A percentile compares a stretch with the other conserved stretches of the same genome.
These are phyloP conservation scores for Plantago elongata DNA, from an alignment of 257 asterid genomes.

Conservation along the genomic window DNA sequence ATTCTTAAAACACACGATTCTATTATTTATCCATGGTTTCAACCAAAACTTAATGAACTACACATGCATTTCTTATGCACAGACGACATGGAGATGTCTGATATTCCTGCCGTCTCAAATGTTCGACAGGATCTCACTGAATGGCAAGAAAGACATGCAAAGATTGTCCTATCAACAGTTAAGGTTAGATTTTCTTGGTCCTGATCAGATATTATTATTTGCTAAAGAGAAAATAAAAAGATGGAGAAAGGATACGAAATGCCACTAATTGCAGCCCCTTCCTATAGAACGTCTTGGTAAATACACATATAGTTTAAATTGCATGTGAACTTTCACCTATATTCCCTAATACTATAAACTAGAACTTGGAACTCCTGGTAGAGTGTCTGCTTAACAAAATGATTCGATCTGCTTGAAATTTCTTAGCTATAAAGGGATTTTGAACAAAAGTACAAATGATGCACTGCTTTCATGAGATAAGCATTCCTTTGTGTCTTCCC, in stretches of 20 bases:
- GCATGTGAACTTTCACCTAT: not conserved
- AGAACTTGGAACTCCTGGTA: too few species aligned
- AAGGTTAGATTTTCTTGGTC: slow-evolving; percentile 46
- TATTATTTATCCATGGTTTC: slow-evolving; percentile 14
- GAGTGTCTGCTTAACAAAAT: too few species aligned
- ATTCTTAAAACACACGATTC: slow-evolving; percentile 10
- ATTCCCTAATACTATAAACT: too few species aligned
- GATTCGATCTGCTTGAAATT: too few species aligned
- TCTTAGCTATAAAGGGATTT: too few species aligned
- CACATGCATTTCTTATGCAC: slow-evolving; percentile 29
- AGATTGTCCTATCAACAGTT: slow-evolving; percentile 74
- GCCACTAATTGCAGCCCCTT: not conserved
- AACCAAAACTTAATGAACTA: slow-evolving; percentile 13
- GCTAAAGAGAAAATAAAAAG: slow-evolving; percentile 4
- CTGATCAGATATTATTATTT: not conserved
- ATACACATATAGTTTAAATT: not conserved
- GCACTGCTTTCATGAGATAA: too few species aligned
- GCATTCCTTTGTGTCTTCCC: too few species aligned
- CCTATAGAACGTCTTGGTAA: not conserved
- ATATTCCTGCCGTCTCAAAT: slow-evolving; percentile 74
- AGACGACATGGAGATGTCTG: slow-evolving; percentile 74
- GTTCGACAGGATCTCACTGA: slow-evolving; percentile 88
- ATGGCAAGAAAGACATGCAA: slow-evolving; percentile 93
- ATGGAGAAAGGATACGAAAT: not conserved
- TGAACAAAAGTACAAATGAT: too few species aligned